Evolutionary conservation across 2,329 filamentous ascomycete genomes (phyloP).

Genomic region (Dactylellina leptospora): DNA sequence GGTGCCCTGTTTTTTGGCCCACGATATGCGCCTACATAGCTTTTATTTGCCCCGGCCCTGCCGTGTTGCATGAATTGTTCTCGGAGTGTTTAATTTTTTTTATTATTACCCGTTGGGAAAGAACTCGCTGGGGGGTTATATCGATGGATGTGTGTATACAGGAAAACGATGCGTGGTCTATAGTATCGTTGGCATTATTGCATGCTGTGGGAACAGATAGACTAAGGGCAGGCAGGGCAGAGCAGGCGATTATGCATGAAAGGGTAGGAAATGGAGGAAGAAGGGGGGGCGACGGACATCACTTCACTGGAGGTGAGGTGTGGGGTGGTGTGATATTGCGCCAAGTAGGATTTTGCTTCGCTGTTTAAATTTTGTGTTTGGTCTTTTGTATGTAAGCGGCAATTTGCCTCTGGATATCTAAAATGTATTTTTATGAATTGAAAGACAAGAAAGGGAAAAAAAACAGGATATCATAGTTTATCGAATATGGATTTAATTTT

Average conservation of each 20-base stretch:
- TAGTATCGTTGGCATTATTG: conserved; percentile 10
- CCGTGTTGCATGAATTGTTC: background rate
- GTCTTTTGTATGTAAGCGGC: conserved; percentile 7
- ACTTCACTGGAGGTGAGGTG: conserved; percentile 19
- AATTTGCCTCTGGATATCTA: background rate
- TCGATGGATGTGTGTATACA: background rate
- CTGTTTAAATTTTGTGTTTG: background rate
- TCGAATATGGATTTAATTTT: too few relatives aligned
- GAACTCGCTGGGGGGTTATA: background rate
- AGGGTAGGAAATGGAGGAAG: conserved; percentile 7
- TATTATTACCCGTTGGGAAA: background rate
- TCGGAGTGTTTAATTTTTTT: background rate
- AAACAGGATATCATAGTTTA: too few relatives aligned
- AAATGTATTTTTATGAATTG: conserved; percentile 35
- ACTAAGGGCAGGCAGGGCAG: background rate
- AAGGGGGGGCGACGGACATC: too few relatives aligned
- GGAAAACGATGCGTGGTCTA: conserved; percentile 8
- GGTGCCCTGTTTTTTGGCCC: background rate
- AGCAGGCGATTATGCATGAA: conserved; percentile 16
- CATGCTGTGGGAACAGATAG: conserved; percentile 18
- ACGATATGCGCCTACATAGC: too few relatives aligned
- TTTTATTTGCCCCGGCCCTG: background rate
- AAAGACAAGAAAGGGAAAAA: background rate
- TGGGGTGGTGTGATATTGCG: conserved; percentile 9
- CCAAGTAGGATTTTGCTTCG: background rate